Evolutionary conservation across 2,329 filamentous ascomycete species (phyloP), one percentile per base, ranked within the genome.

Genomic region (Rhinocladiella similis): DNA sequence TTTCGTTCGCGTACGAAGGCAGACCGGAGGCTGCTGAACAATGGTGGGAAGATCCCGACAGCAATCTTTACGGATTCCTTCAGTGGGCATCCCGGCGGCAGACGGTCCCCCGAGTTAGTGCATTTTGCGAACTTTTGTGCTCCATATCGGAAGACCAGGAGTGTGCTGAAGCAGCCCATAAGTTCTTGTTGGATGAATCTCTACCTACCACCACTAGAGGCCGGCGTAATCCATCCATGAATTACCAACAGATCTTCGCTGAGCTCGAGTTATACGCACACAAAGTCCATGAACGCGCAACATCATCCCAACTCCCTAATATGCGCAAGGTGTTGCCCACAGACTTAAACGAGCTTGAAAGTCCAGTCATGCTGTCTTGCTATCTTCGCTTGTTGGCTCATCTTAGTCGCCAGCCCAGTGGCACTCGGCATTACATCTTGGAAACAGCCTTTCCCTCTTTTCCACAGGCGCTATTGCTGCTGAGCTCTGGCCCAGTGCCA

Each of bases 31-130:
- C 91, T 22, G 90, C 92, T 9, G 85, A 90, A 67, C 88, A 87
- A 45, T 97, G 97, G 65, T 99, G 94, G 94, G 83, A 83, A 29
- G 92, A 97, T 68, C 86, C 89, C 1, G 94, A 99, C 66, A 91
- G 91, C 68, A 96, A 97, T 65, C 78, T 99, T 29, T 90, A 92
- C 61, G 94, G 94, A 0, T 99, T 99, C 69, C 81, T 99, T 70
- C 90, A 96, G 62, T 99, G 94, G 94, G 90, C 92, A n/a, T 96
- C 94, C 3, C 88, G 91, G 65, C 83, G 94, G 66, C 91, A 96
- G 59, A 96, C 95, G 0, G 97, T 95, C 0, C 94, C 94, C n/a
- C 82, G 96, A 20, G 92, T 96, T 57, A 94, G 91, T 59, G 92
- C 93, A 12, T 99, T 97, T 66, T 99, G 94, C 72, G 93, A 97